A percentile compares a stretch with the other conserved stretches of the same genome.
phyloP scores from a whole-genome alignment of 2,329 filamentous ascomycete species.

The Myriosclerotinia scirpicola region DNA sequence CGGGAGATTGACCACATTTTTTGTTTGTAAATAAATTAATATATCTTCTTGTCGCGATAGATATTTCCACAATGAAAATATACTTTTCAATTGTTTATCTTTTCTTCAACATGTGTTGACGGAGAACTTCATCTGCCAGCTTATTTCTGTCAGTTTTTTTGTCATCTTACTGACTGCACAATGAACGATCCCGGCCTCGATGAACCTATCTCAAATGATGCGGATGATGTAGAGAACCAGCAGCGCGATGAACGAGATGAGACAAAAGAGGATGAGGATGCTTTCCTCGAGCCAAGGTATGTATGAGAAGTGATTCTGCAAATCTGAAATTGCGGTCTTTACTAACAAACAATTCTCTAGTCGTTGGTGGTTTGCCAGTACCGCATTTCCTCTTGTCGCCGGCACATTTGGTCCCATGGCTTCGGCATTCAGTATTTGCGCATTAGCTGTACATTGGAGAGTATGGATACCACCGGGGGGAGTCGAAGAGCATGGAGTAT shows the following conservation, averaged over 20 bases:
- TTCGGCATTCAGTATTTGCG: slow-evolving; percentile 83
- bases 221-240: slow-evolving; percentile 36
- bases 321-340: not conserved
- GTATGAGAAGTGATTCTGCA: not conserved
- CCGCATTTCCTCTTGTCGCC: slow-evolving; percentile 73
- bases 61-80: not conserved
- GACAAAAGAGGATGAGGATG: slow-evolving; percentile 35
- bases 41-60: not conserved
- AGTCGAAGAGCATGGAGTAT: slow-evolving; percentile 53
- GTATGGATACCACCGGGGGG: slow-evolving; percentile 53
- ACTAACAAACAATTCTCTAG: slow-evolving; percentile 21
- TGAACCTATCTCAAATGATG: slow-evolving; percentile 35
- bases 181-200: slow-evolving; percentile 41
- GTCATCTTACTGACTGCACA: slow-evolving; percentile 7
- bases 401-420: slow-evolving; percentile 84
- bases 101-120: not conserved
- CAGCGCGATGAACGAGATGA: slow-evolving; percentile 32
- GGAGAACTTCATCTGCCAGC: not conserved
- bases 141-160: not conserved
- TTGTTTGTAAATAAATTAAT: not conserved
- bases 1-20: not conserved
- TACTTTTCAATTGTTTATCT: not conserved
- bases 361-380: slow-evolving; percentile 62
- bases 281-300: slow-evolving; percentile 36
- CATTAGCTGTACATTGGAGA: slow-evolving; percentile 79